These are phyloP conservation scores for Yarrowia bubula DNA, from an alignment of 805 yeast species.

Conservation along the genomic window DNA sequence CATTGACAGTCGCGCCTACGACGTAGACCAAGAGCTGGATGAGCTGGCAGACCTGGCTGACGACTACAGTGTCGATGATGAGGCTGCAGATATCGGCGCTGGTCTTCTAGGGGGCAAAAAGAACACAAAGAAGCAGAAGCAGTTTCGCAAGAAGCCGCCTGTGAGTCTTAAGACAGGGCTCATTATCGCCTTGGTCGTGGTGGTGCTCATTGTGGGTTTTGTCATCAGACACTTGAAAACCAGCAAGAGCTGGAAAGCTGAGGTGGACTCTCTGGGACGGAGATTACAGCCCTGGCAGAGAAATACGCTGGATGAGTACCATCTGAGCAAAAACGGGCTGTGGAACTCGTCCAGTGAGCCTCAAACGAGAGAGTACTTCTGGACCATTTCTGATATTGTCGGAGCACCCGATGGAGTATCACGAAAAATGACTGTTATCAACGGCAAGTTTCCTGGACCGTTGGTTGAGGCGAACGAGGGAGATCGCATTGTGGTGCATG, in stretches of 20 bases:
- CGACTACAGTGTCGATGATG: conserved; percentile 17
- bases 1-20: background rate
- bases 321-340: conserved; percentile 29
- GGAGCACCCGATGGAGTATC: conserved; percentile 35
- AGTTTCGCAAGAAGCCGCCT: background rate
- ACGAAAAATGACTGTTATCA: conserved; percentile 42
- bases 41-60: background rate
- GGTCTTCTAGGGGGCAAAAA: conserved; percentile 8
- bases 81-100: conserved; percentile 5
- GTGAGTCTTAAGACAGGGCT: conserved; percentile 1
- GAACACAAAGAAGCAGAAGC: background rate
- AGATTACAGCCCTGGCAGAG: conserved; percentile 35
- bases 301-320: conserved; percentile 36
- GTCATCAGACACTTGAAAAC: background rate
- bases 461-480: conserved; percentile 44
- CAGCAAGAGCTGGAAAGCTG: background rate
- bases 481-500: conserved; percentile 41
- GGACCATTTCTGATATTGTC: conserved; percentile 31
- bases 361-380: conserved; percentile 31
- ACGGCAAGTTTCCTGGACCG: conserved; percentile 54
- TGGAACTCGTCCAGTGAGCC: conserved; percentile 29
- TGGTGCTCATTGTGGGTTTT: conserved; percentile 3
- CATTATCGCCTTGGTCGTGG: background rate
- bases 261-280: conserved; percentile 17
- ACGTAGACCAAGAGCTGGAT: background rate